These are phyloP conservation scores for Olyra latifolia DNA, from an alignment of 176 grass and related monocot genomes.

Conservation along the genomic window DNA sequence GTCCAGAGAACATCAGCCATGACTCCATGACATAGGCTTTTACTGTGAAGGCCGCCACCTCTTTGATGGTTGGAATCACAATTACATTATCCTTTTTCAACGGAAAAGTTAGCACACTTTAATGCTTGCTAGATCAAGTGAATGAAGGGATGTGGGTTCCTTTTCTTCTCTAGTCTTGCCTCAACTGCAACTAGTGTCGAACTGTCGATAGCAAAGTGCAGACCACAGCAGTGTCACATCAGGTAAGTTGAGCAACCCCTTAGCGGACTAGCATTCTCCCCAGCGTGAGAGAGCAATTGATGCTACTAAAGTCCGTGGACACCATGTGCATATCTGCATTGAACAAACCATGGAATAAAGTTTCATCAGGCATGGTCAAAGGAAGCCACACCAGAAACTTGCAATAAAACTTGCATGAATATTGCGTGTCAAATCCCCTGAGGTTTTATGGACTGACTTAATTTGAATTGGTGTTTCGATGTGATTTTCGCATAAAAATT, in stretches of 20 bases:
- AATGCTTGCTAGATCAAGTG: conserved; percentile 38
- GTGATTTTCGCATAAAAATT: too few relatives aligned
- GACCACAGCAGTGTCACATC: conserved; percentile 42
- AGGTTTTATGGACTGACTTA: too few relatives aligned
- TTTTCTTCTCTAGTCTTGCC: conserved; percentile 56
- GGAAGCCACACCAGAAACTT: too few relatives aligned
- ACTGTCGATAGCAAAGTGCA: too few relatives aligned
- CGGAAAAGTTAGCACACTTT: conserved; percentile 35
- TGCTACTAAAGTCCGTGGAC: conserved; percentile 44
- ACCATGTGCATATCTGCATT: conserved; percentile 47
- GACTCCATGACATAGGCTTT: conserved; percentile 50
- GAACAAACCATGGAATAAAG: background rate
- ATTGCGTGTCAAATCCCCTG: too few relatives aligned
- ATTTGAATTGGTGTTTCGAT: too few relatives aligned
- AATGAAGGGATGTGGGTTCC: conserved; percentile 14
- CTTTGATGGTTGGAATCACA: conserved; percentile 28
- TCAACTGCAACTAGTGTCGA: conserved; percentile 52
- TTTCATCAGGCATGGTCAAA: background rate
- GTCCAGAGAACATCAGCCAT: conserved; percentile 46
- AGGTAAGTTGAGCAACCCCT: conserved; percentile 56
- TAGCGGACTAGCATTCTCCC: conserved; percentile 51
- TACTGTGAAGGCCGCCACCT: conserved; percentile 32
- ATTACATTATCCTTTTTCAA: conserved; percentile 36
- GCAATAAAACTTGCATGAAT: too few relatives aligned
- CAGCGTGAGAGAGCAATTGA: conserved; percentile 40